Percentiles rank a stretch among this genome's conserved stretches.
These are phyloP conservation scores for Lactifluus rugatus DNA, from an alignment of 768 basidiomycete species.

Conservation along the genomic window DNA sequence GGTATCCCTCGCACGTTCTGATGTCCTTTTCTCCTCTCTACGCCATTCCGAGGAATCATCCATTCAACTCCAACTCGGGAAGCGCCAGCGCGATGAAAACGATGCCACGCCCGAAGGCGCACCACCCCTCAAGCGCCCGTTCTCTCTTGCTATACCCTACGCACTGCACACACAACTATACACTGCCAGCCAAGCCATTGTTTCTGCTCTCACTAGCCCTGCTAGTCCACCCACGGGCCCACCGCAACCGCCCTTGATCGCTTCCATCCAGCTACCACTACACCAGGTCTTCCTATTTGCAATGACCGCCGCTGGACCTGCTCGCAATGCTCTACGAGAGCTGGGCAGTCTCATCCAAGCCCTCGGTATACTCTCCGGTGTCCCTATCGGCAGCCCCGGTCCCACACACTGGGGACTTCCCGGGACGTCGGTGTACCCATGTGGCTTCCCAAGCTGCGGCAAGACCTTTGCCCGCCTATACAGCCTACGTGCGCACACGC, in stretches of 20 bases:
- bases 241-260: slow-evolving; percentile 47
- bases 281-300: slow-evolving; percentile 75
- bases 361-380: slow-evolving; percentile 68
- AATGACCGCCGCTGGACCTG: slow-evolving; percentile 47
- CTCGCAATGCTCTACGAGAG: slow-evolving; percentile 55
- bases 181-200: slow-evolving; percentile 50
- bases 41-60: slow-evolving; percentile 55
- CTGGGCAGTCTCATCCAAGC: slow-evolving; percentile 76
- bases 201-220: slow-evolving; percentile 33
- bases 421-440: slow-evolving; percentile 73
- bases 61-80: slow-evolving; percentile 58
- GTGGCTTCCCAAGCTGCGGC: slow-evolving; percentile 51
- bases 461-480: slow-evolving; percentile 65
- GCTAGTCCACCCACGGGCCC: slow-evolving; percentile 20
- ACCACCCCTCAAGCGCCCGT: slow-evolving; percentile 19
- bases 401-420: slow-evolving; percentile 26
- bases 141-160: slow-evolving; percentile 25
- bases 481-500: slow-evolving; percentile 62
- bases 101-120: slow-evolving; percentile 28
- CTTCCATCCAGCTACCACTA: slow-evolving; percentile 62
- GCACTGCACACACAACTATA: slow-evolving; percentile 44
- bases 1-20: slow-evolving; percentile 57
- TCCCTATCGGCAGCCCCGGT: slow-evolving; percentile 44
- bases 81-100: slow-evolving; percentile 56
- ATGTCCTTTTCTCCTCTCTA: slow-evolving; percentile 53